Evolutionary conservation across 106 monocot species (phyloP), one percentile per base, ranked within the genome.

Genomic region (Vanilla planifolia): DNA sequence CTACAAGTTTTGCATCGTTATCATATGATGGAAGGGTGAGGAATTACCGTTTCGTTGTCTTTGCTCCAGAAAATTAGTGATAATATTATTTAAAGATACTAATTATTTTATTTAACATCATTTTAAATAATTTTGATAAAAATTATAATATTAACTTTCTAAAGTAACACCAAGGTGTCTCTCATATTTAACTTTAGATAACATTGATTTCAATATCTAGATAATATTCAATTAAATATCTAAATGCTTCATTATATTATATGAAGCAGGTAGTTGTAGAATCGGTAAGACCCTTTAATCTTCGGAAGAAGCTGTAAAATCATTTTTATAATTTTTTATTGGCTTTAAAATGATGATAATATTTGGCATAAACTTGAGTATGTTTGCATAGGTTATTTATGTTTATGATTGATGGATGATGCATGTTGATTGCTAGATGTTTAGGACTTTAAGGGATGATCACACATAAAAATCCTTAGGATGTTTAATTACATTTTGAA

Each of bases 1-100:
- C 96, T 60, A 79, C 77, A 8, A 21, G 81, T 1, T 96, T 96
- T 73, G 96, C 91, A 23, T 91, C 96, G 47, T 75, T 96, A 44
- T 96, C 91, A 35, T 96, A 96, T 82, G 96, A 96, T 68, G 96
- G 96, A 32, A 81, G 91, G 77, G 91, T 96, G 82, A 84, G 80
- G 8, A 46, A 62, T 25, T 67, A 30, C 33, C 5, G 29, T 20
- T 20, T 55, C 19, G 43, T 2, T 8, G 10, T 64, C n/a, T 23
- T 35, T 57, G n/a, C n/a, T n/a, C n/a, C n/a, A n/a, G n/a, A n/a
- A n/a, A n/a, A n/a, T 57, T 22, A 21, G 53, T 28, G 28, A 30
- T 30, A 29, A 30, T 55, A 30, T 30, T 45, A n/a, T 45, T 2
- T 45, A n/a, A 15, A n/a, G n/a, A 5, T n/a, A 15, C 4, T 2